Evolutionary conservation across 2,329 filamentous ascomycete genomes (phyloP), one percentile per base, ranked within the genome.

Genomic region (Epichloe hybrida): DNA sequence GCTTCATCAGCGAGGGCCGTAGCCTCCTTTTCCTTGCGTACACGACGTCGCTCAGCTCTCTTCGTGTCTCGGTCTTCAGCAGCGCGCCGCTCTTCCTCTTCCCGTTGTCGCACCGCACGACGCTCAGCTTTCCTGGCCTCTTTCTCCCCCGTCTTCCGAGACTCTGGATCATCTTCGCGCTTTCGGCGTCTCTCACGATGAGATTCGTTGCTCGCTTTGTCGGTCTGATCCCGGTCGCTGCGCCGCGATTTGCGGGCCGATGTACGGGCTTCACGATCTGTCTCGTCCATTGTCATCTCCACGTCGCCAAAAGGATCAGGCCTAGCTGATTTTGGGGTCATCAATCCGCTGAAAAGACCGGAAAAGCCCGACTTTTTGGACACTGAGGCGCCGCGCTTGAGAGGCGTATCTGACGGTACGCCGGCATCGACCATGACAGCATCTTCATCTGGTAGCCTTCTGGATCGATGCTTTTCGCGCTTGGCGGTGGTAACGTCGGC

Each of bases 261-360:
- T 43, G 75, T 75, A 46, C 80, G 76, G 21, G 76, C 79, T 62
- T 86, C 83, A 27, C 73, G 70, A 12, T 83, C 79, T 34, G 73
- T 70, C 15, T 81, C 79, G 3, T 75, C 69, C 52, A 71, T 68
- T 6, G 67, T 64, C 9, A 63, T 67, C 31, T 74, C 75, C 13
- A 64, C 73, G 39, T 79, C 77, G 40, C 64, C 68, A 52, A 72
- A 74, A 7, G 66, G 70, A 39, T 76, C 79, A 4, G 72, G 66
- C 57, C 68, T 64, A 42, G 56, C 71, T 12, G 70, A 58, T 54
- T 70, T 72, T 8, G 72, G 66, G 46, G 71, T 71, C 54, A 72
- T 74, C 13, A 83, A 64, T 34, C 79, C 78, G 48, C 80, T 79
- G 56, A 89, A 81, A 5, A 88, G 70, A 31, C 78, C 75, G 27